Evolutionary conservation across 164 flowering plant species (phyloP).

Genomic region (Macadamia tetraphylla): DNA sequence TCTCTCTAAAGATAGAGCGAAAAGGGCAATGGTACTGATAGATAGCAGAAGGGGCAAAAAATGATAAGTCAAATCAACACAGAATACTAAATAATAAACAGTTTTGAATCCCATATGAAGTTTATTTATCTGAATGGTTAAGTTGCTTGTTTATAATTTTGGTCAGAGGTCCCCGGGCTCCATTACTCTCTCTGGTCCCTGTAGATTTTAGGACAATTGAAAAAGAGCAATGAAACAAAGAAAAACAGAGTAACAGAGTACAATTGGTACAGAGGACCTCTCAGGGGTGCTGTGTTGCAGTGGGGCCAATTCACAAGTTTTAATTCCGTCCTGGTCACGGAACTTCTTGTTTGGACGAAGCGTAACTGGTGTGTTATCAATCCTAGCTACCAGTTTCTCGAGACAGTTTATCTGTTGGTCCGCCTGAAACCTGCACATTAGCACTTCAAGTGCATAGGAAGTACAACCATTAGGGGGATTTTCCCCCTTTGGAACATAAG

Average conservation of each 20-base stretch:
- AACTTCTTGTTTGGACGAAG: slow-evolving; percentile 29
- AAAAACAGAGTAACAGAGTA: not conserved
- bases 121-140: not conserved
- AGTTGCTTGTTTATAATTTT: slow-evolving; percentile 14
- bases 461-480: too few relatives aligned
- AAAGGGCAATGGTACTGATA: slow-evolving; percentile 51
- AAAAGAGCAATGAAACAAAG: not conserved
- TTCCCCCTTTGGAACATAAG: not conserved
- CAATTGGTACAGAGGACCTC: slow-evolving; percentile 20
- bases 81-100: not conserved
- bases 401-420: slow-evolving; percentile 16
- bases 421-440: slow-evolving; percentile 35
- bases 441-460: slow-evolving; percentile 8
- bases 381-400: slow-evolving; percentile 6
- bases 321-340: slow-evolving; percentile 17
- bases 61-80: slow-evolving; percentile 1
- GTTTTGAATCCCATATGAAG: not conserved
- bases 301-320: slow-evolving; percentile 20
- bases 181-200: slow-evolving; percentile 23
- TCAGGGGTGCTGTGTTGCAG: slow-evolving; percentile 17
- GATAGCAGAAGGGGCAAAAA: slow-evolving; percentile 8
- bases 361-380: slow-evolving; percentile 20
- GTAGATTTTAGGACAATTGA: not conserved
- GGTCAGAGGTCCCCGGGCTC: slow-evolving; percentile 27
- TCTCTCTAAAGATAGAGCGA: slow-evolving; percentile 52